A percentile compares a stretch with the other conserved stretches of the same genome.
Conservation (phyloP, 2,329 filamentous ascomycete genomes). For the Pleurostoma richardsiae region DNA sequence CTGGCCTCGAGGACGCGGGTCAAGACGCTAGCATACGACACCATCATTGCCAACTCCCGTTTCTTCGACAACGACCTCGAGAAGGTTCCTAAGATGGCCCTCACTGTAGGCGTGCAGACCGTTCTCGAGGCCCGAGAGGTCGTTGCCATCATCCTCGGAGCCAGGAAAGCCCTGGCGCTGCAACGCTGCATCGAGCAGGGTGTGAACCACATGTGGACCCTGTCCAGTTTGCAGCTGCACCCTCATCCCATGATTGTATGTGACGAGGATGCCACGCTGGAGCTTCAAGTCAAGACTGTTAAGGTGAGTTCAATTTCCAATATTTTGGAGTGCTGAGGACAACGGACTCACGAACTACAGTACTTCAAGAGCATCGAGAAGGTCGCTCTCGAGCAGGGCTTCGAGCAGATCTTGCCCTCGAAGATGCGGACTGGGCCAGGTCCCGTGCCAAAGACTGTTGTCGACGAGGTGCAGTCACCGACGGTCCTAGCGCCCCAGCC, state of each 20-base stretch:
- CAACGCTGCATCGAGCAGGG: constrained; percentile 70
- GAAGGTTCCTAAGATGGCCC: constrained; percentile 64
- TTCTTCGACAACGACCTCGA: constrained; percentile 64
- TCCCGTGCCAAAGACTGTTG: constrained; percentile 18
- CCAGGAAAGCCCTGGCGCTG: constrained; percentile 67
- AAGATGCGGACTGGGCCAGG: constrained; percentile 46
- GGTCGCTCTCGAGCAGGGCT: constrained; percentile 39
- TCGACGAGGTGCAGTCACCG: constrained; percentile 36
- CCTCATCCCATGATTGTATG: constrained; percentile 69
- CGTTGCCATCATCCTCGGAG: constrained; percentile 67
- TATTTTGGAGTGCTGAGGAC: constrained; percentile 5
- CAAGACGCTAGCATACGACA: constrained; percentile 75
- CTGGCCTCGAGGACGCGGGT: constrained; percentile 66
- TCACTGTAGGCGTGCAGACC: constrained; percentile 54
- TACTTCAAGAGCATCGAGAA: constrained; percentile 60
- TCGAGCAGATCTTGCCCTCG: constrained; percentile 42
- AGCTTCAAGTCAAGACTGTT: constrained; percentile 61
- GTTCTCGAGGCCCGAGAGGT: constrained; percentile 68
- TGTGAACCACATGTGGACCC: constrained; percentile 77
- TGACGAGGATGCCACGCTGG: constrained; percentile 65
- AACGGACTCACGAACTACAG: constrained; percentile 14
- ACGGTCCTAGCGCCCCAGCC: constrained; percentile 50
- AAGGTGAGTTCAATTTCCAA: constrained; percentile 25
- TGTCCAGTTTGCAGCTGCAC: constrained; percentile 69
- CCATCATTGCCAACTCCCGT: constrained; percentile 68